Conservation (phyloP, 2,329 filamentous ascomycete genomes). For the Bipolaris victoriae region DNA sequence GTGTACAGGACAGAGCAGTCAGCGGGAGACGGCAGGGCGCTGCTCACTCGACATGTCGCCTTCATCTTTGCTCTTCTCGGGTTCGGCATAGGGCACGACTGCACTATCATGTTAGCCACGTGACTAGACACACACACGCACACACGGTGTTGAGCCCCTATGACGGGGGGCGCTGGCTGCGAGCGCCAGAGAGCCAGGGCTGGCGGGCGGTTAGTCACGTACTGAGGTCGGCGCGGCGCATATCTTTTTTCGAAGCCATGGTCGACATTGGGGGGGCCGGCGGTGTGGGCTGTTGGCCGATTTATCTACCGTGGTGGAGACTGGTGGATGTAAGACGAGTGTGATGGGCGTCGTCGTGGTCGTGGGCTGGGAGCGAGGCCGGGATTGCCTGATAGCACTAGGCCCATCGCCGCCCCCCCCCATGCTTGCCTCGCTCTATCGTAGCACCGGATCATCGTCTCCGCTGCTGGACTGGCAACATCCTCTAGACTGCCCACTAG, state of each 20-base stretch:
- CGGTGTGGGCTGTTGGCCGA: slow-evolving; percentile 16
- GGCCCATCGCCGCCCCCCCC: slow-evolving; percentile 9
- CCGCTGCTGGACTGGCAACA: slow-evolving; percentile 17
- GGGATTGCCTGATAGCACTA: slow-evolving; percentile 2
- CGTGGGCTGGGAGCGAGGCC: slow-evolving; percentile 6
- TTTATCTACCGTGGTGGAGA: slow-evolving; percentile 16
- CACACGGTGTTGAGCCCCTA: slow-evolving; percentile 6
- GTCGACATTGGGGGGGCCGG: slow-evolving; percentile 26
- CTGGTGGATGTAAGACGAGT: slow-evolving; percentile 23
- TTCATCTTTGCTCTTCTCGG: slow-evolving; percentile 67
- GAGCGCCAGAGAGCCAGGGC: background rate
- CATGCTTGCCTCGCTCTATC: slow-evolving; percentile 12
- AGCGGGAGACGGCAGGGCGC: background rate
- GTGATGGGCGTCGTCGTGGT: slow-evolving; percentile 5
- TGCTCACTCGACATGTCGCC: slow-evolving; percentile 72
- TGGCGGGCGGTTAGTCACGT: slow-evolving; percentile 43
- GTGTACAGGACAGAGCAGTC: background rate
- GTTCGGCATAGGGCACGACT: slow-evolving; percentile 91
- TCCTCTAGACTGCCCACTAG: slow-evolving; percentile 22
- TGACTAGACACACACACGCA: slow-evolving; percentile 22
- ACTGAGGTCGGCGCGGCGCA: slow-evolving; percentile 77
- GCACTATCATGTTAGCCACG: slow-evolving; percentile 33
- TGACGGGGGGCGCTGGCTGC: background rate
- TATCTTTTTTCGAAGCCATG: slow-evolving; percentile 76
- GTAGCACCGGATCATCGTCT: slow-evolving; percentile 18